phyloP scores from a whole-genome alignment of 208 protist species.

The Crithidia acanthocephali region DNA sequence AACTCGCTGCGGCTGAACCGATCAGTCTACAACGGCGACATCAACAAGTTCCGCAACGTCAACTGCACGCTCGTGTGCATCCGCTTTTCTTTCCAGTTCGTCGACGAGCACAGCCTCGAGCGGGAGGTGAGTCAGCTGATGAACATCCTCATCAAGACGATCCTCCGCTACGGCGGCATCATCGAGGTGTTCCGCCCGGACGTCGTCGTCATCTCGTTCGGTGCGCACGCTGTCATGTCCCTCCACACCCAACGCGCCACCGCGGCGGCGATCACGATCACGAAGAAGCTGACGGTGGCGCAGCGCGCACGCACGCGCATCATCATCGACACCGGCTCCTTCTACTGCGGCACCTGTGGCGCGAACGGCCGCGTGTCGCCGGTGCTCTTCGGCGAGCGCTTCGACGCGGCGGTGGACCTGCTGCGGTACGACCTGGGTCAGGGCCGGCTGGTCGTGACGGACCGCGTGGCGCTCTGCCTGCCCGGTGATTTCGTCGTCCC shows the following conservation, averaged over 20 bases:
- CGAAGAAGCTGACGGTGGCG: slow-evolving; percentile 47
- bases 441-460: slow-evolving; percentile 32
- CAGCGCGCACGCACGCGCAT: slow-evolving; percentile 34
- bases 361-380: slow-evolving; percentile 33
- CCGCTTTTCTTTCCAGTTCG: slow-evolving; percentile 40
- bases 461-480: slow-evolving; percentile 35
- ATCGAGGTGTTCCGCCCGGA: slow-evolving; percentile 47
- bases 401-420: slow-evolving; percentile 34
- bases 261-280: slow-evolving; percentile 12
- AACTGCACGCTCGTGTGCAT: slow-evolving; percentile 46
- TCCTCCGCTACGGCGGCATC: slow-evolving; percentile 41
- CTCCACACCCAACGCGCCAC: slow-evolving; percentile 67
- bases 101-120: slow-evolving; percentile 36
- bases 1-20: slow-evolving; percentile 15
- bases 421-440: slow-evolving; percentile 18
- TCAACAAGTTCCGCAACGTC: slow-evolving; percentile 34
- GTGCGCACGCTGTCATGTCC: slow-evolving; percentile 51
- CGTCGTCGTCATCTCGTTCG: slow-evolving; percentile 51
- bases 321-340: slow-evolving; percentile 69
- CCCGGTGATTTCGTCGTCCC: slow-evolving; percentile 28
- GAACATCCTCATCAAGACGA: slow-evolving; percentile 28
- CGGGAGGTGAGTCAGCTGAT: slow-evolving; percentile 38
- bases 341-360: slow-evolving; percentile 72
- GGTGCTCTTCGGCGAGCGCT: slow-evolving; percentile 33
- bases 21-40: slow-evolving; percentile 17